phyloP scores from a whole-genome alignment of 352 stramenopile species.

The Globisporangium paddicum region DNA sequence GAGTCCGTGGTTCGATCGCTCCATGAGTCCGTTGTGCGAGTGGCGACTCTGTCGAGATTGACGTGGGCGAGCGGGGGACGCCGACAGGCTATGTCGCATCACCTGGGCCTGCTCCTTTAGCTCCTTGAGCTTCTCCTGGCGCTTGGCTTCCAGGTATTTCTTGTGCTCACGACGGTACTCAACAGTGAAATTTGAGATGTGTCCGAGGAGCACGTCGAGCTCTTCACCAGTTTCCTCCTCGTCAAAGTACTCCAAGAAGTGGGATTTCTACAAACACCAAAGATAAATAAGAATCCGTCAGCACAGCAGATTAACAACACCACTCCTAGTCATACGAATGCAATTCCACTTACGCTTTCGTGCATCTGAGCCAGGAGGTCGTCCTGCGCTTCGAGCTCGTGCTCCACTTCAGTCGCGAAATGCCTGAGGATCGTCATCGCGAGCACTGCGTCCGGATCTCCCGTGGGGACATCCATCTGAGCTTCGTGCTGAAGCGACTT shows the following conservation, averaged over 20 bases:
- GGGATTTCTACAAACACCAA: slow-evolving; percentile 39
- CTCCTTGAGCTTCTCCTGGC: slow-evolving; percentile 18
- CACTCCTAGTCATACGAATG: not conserved
- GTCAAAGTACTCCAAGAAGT: slow-evolving; percentile 82
- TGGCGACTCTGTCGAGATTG: slow-evolving; percentile 9
- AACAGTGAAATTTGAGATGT: slow-evolving; percentile 70
- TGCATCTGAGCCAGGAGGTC: slow-evolving; percentile 45
- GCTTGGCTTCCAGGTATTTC: slow-evolving; percentile 54
- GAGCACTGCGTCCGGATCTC: slow-evolving; percentile 29
- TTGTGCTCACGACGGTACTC: slow-evolving; percentile 70
- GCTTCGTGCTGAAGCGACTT: slow-evolving; percentile 53
- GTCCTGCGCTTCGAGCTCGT: slow-evolving; percentile 47
- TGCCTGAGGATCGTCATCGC: slow-evolving; percentile 46
- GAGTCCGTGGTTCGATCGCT: not conserved
- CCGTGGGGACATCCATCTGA: slow-evolving; percentile 24
- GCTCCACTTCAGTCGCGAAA: slow-evolving; percentile 59
- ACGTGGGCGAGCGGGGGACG: slow-evolving; percentile 5
- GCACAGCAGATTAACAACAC: not conserved
- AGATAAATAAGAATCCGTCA: not conserved
- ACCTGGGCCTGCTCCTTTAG: slow-evolving; percentile 18
- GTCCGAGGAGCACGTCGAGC: slow-evolving; percentile 62
- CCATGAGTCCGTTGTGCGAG: slow-evolving; percentile 10
- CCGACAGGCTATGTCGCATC: slow-evolving; percentile 12
- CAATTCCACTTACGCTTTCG: slow-evolving; percentile 29
- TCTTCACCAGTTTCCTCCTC: slow-evolving; percentile 78